Evolutionary conservation across 257 asterid species (phyloP), one percentile per base, ranked within the genome.

Genomic region (Handroanthus guayacan): DNA sequence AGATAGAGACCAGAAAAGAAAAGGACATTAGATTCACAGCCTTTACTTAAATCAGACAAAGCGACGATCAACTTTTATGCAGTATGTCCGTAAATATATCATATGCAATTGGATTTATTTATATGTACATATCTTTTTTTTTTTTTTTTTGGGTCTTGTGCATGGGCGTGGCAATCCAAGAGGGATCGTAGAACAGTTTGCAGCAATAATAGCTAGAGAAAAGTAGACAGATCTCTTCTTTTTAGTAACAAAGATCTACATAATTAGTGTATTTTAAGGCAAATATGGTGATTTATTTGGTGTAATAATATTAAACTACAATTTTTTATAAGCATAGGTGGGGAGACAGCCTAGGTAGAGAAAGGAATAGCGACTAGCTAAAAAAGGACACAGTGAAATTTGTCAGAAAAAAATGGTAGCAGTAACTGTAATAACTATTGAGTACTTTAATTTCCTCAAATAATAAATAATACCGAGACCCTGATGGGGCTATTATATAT

Each of bases 161-260:
- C 81, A 86, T 75, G 87, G 88, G 93, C 90, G 92, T 86, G 89
- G 82, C 82, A 84, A 88, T 91, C 93, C 81, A 88, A 80, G 87
- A 81, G 62, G 37, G 85, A 62, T 75, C 44, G 48, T 76, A 71
- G 9, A 72, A 31, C 79, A 77, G 84, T 66, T 36, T 25, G 31
- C 31, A 25, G 74, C 82, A 64, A 81, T 77, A 64, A n/a, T 79
- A 54, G 75, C 51, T 38, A 76, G 80, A 76, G 72, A 63, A 51
- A 85, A 81, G 81, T 44, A 52, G 76, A 62, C 76, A 78, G 75
- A 79, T 72, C 70, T 70, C 69, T 83, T 58, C 61, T 38, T 13
- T 43, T 31, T 60, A 41, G n/a, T 13, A 55, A 17, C 75, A 48
- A 36, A 20, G 58, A 45, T 66, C 60, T 56, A 25, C 31, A 25